phyloP scores from a whole-genome alignment of 805 yeast genomes.

The Clavispora carvajalis region DNA sequence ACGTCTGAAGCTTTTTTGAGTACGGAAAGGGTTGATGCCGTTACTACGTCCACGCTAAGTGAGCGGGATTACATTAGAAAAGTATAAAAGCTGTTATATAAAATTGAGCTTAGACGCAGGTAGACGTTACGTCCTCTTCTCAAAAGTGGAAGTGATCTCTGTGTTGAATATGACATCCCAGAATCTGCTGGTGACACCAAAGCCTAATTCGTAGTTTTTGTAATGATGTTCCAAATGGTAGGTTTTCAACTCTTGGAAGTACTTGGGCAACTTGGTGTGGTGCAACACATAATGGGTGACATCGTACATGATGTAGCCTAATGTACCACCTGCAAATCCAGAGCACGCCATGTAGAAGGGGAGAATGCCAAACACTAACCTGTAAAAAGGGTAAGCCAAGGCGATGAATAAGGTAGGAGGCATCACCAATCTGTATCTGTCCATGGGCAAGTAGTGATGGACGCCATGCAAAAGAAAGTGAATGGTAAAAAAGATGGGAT shows the following conservation, averaged over 20 bases:
- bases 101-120: too few relatives aligned
- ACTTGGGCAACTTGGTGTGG: conserved; percentile 76
- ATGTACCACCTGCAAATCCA: conserved; percentile 92
- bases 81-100: neutral
- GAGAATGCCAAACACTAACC: conserved; percentile 65
- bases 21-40: neutral
- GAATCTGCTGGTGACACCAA: conserved; percentile 89
- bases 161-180: conserved; percentile 95
- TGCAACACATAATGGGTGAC: conserved; percentile 92
- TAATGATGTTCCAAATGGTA: conserved; percentile 97
- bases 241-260: conserved; percentile 73
- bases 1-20: neutral
- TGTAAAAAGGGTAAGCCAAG: conserved; percentile 76
- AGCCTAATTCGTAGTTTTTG: conserved; percentile 93
- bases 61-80: neutral
- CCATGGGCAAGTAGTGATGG: conserved; percentile 98
- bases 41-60: neutral
- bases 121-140: conserved; percentile 29
- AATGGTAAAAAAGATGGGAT: conserved; percentile 64
- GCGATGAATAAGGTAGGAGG: conserved; percentile 83
- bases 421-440: conserved; percentile 84
- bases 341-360: conserved; percentile 85
- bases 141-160: conserved; percentile 49
- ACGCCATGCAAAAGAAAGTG: conserved; percentile 94
- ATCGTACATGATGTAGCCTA: conserved; percentile 91